Percentiles rank a stretch among this genome's conserved stretches.
Evolutionary conservation across 257 asterid genomes (phyloP).

Genomic region (Ajuga chamaepitys): DNA sequence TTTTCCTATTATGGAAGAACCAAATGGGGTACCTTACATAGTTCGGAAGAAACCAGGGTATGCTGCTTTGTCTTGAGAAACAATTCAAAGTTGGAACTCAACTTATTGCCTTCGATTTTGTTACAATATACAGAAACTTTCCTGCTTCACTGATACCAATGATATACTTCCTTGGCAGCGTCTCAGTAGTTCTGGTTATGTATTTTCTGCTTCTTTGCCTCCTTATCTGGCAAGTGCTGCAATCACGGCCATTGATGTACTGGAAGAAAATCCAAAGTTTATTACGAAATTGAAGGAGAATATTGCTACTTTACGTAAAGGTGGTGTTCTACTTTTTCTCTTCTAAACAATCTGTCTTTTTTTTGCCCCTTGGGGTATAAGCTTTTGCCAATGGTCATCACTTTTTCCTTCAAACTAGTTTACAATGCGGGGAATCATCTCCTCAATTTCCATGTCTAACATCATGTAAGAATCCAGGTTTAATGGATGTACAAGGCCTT

Average conservation of each 20-base stretch:
- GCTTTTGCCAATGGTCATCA: neutral
- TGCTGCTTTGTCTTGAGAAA: neutral
- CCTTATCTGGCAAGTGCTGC: constrained; percentile 96
- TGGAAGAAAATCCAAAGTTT: constrained; percentile 71
- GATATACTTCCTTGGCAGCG: constrained; percentile 50
- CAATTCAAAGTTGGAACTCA: neutral
- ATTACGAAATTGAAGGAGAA: constrained; percentile 55
- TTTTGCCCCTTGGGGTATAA: neutral
- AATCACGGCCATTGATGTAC: constrained; percentile 70
- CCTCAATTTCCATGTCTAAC: neutral
- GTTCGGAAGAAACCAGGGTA: neutral
- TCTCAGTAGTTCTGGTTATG: constrained; percentile 88
- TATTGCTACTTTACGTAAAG: constrained; percentile 41
- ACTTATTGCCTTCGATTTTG: neutral
- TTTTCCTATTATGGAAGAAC: too few species aligned
- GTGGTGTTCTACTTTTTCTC: constrained; percentile 25
- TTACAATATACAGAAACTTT: neutral
- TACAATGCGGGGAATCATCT: neutral
- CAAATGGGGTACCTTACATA: neutral
- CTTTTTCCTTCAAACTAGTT: neutral
- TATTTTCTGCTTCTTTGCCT: constrained; percentile 92
- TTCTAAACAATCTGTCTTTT: neutral
- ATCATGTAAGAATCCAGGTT: constrained; percentile 37
- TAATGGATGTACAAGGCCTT: constrained; percentile 50
- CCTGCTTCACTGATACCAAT: constrained; percentile 17